Evolutionary conservation across 2,329 filamentous ascomycete genomes (phyloP).

Genomic region (Hymenotorrendiella dingleyae): DNA sequence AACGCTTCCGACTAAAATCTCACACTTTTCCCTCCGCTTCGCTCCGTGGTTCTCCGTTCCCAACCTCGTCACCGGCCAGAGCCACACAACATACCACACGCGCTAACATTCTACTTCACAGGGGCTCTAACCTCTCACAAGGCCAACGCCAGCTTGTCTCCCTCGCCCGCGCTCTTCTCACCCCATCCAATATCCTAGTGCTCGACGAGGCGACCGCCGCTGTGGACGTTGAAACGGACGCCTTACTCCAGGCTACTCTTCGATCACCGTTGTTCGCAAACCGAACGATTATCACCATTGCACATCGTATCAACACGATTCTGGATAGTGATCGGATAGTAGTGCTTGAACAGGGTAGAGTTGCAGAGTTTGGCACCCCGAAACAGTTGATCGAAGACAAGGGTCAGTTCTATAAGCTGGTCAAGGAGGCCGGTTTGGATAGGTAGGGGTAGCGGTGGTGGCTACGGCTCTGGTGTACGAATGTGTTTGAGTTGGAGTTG

Average conservation of each 20-base stretch:
- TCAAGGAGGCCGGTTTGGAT: constrained; percentile 78
- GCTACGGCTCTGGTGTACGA: no score
- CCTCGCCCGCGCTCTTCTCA: constrained; percentile 85
- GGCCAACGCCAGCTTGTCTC: constrained; percentile 93
- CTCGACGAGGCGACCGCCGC: constrained; percentile 91
- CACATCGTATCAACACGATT: constrained; percentile 97
- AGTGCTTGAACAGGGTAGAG: constrained; percentile 83
- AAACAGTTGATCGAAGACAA: constrained; percentile 66
- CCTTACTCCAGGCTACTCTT: constrained; percentile 58
- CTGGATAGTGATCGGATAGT: constrained; percentile 84
- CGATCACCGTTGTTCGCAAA: constrained; percentile 70
- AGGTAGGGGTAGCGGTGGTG: constrained; percentile 8
- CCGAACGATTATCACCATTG: constrained; percentile 96
- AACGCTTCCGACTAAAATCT: constrained; percentile 5
- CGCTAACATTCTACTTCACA: constrained; percentile 31
- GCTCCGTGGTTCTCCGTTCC: constrained; percentile 1
- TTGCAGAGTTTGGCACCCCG: constrained; percentile 90
- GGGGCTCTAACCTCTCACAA: constrained; percentile 85
- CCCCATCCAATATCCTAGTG: constrained; percentile 93
- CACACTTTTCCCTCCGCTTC: background rate
- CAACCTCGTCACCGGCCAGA: background rate
- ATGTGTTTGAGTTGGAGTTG: no score
- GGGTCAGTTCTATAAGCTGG: constrained; percentile 82
- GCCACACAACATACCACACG: constrained; percentile 1
- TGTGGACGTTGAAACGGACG: constrained; percentile 63